Conservation (phyloP, 768 basidiomycete genomes). For the Pleurotus pulmonarius region DNA sequence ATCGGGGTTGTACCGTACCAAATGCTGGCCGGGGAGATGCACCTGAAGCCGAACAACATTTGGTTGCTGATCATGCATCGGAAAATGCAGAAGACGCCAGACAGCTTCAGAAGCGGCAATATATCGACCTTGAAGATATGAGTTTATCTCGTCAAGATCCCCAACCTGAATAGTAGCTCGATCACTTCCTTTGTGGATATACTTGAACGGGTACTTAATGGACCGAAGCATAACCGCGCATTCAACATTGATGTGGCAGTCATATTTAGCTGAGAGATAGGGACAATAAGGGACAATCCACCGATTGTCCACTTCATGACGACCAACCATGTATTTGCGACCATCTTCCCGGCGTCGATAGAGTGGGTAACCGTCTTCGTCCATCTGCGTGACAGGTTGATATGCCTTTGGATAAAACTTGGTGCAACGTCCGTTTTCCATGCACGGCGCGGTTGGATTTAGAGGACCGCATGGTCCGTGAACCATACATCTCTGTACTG, state of each 20-base stretch:
- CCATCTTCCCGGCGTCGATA: conserved; percentile 34
- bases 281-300: conserved; percentile 40
- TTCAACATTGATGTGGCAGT: conserved; percentile 52
- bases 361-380: conserved; percentile 35
- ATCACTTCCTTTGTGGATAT: conserved; percentile 47
- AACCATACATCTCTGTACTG: conserved; percentile 38
- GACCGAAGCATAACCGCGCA: conserved; percentile 30
- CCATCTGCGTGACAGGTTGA: conserved; percentile 25
- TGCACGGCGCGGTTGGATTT: conserved; percentile 32
- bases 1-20: conserved; percentile 22
- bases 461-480: conserved; percentile 43
- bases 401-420: conserved; percentile 44
- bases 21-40: conserved; percentile 21
- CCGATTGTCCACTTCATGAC: conserved; percentile 26
- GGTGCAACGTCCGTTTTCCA: conserved; percentile 36
- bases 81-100: conserved; percentile 27
- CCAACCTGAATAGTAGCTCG: conserved; percentile 28
- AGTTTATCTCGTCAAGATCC: conserved; percentile 27
- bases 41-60: conserved; percentile 27
- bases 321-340: conserved; percentile 15
- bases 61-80: conserved; percentile 26
- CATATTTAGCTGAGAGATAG: conserved; percentile 27
- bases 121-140: conserved; percentile 33
- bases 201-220: conserved; percentile 46
- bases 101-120: conserved; percentile 28